Percentiles rank a stretch among this genome's conserved stretches.
Conservation (phyloP, 768 basidiomycete genomes). For the Pisolithus albus region DNA sequence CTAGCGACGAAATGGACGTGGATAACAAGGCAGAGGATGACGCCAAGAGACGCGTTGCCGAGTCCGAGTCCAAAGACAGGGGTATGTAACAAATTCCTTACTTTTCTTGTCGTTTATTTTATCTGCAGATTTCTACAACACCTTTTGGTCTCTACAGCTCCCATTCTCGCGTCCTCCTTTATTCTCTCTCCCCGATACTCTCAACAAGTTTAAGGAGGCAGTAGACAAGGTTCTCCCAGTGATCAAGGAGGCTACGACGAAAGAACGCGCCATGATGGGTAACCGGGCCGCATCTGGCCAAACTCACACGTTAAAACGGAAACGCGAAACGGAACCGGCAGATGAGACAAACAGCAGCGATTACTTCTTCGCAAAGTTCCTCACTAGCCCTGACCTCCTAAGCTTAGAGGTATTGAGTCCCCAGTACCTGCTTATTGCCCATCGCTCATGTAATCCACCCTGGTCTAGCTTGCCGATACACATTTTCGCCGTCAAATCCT, state of each 20-base stretch:
- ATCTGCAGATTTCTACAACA: slow-evolving; percentile 67
- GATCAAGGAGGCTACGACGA: slow-evolving; percentile 80
- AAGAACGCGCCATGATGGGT: slow-evolving; percentile 86
- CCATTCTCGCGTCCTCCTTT: slow-evolving; percentile 76
- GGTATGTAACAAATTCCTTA: slow-evolving; percentile 32
- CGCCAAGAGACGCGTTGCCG: slow-evolving; percentile 29
- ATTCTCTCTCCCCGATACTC: slow-evolving; percentile 51
- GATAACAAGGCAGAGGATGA: slow-evolving; percentile 34
- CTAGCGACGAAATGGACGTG: slow-evolving; percentile 55
- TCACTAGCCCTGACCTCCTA: slow-evolving; percentile 80
- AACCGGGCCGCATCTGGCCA: slow-evolving; percentile 43
- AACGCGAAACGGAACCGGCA: slow-evolving; percentile 54
- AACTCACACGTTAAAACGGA: slow-evolving; percentile 47
- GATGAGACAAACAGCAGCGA: slow-evolving; percentile 49
- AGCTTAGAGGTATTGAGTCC: slow-evolving; percentile 67
- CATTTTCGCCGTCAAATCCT: slow-evolving; percentile 91
- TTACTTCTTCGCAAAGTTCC: slow-evolving; percentile 91
- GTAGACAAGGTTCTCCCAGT: slow-evolving; percentile 70
- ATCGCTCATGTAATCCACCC: slow-evolving; percentile 8
- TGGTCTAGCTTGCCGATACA: slow-evolving; percentile 71
- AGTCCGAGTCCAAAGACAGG: slow-evolving; percentile 34
- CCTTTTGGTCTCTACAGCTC: slow-evolving; percentile 85
- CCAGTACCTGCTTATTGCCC: neutral
- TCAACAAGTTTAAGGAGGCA: slow-evolving; percentile 61
- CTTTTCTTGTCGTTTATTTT: slow-evolving; percentile 2